Evolutionary conservation across 345 rosid species (phyloP).

Genomic region (Isatis tinctoria): DNA sequence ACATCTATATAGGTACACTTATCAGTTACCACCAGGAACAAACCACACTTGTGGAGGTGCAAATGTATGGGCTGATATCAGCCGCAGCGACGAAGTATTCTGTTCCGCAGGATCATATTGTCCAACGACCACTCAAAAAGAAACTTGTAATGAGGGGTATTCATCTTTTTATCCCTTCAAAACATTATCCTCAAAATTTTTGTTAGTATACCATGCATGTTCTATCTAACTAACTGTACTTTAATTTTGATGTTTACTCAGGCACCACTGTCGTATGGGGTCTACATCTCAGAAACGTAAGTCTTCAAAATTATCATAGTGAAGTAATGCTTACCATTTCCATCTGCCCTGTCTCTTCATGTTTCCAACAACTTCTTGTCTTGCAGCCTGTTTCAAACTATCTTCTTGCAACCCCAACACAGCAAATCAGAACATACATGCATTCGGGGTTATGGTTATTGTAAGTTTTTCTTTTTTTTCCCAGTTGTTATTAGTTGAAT

Average conservation of each 20-base stretch:
- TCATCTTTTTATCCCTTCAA: conserved; percentile 20
- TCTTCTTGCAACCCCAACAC: conserved; percentile 67
- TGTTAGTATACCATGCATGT: not conserved
- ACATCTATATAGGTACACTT: conserved; percentile 63
- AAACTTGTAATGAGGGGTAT: conserved; percentile 56
- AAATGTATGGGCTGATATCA: conserved; percentile 83
- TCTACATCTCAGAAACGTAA: conserved; percentile 72
- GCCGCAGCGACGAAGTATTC: conserved; percentile 64
- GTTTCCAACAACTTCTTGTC: conserved; percentile 11
- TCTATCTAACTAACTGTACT: not conserved
- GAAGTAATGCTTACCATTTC: not conserved
- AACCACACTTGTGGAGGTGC: conserved; percentile 96
- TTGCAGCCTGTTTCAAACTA: conserved; percentile 81
- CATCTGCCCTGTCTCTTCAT: conserved; percentile 7
- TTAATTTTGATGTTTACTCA: conserved; percentile 32
- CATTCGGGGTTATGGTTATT: conserved; percentile 76
- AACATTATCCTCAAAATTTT: not conserved
- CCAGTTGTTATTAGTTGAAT: not conserved
- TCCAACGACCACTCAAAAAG: conserved; percentile 41
- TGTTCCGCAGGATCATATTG: conserved; percentile 65
- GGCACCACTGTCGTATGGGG: conserved; percentile 81
- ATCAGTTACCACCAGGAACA: conserved; percentile 76
- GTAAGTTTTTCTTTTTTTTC: conserved; percentile 44
- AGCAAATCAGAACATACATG: conserved; percentile 72
- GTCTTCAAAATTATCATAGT: conserved; percentile 4